These are phyloP conservation scores for Lunularia cruciata DNA, from an alignment of 225 moss, liverwort and hornwort species.

Conservation along the genomic window DNA sequence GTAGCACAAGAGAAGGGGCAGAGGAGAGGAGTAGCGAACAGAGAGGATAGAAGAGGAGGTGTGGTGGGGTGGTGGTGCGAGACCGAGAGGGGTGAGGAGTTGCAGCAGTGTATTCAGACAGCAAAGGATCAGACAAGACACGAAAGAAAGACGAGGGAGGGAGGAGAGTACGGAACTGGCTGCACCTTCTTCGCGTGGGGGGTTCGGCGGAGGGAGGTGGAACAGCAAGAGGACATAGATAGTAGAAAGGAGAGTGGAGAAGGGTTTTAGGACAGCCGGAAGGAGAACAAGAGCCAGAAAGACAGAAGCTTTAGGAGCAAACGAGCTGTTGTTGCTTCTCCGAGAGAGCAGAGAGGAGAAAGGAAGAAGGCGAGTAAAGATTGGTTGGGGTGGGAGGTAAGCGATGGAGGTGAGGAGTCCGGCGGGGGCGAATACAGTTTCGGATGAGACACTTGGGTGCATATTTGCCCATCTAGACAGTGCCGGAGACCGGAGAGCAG, in stretches of 20 bases:
- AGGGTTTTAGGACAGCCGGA: neutral
- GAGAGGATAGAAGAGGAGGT: no score
- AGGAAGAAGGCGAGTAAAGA: neutral
- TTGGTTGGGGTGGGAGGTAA: neutral
- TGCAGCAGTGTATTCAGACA: no score
- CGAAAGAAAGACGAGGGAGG: neutral
- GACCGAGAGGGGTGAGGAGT: no score
- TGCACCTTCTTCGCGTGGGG: constrained; percentile 8
- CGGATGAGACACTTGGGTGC: constrained; percentile 63
- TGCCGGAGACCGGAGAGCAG: constrained; percentile 63
- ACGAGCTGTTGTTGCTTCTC: neutral
- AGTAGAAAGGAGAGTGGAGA: neutral
- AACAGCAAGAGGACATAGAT: neutral
- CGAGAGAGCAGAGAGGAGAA: neutral
- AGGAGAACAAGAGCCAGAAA: neutral
- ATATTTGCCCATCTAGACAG: constrained; percentile 63
- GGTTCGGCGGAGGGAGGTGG: neutral
- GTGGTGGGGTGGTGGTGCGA: no score
- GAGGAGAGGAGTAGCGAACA: neutral
- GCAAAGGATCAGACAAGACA: no score
- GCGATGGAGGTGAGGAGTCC: constrained; percentile 23
- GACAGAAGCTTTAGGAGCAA: neutral
- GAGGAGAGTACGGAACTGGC: constrained; percentile 6
- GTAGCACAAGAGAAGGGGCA: neutral
- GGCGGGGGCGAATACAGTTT: constrained; percentile 30